Evolutionary conservation across 805 yeast species (phyloP).

Genomic region (Candida caryicola): DNA sequence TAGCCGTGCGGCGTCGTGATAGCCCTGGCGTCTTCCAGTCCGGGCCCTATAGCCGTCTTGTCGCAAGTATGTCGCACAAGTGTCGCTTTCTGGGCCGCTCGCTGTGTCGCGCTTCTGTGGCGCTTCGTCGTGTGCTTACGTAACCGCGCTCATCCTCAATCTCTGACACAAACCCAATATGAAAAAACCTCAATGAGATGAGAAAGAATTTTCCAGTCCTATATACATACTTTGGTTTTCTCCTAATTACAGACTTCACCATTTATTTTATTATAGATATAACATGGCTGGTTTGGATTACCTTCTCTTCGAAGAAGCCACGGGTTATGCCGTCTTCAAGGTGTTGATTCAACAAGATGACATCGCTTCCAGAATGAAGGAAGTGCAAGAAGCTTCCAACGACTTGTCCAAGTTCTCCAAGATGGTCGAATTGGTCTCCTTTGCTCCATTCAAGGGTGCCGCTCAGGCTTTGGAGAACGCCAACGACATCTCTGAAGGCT

Average conservation of each 20-base stretch:
- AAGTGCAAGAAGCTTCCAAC: slow-evolving; percentile 86
- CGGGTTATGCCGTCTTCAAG: slow-evolving; percentile 96
- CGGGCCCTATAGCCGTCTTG: too few species aligned
- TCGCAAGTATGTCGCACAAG: too few species aligned
- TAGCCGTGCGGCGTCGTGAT: too few species aligned
- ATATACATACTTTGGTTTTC: background rate
- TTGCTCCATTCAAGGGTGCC: slow-evolving; percentile 98
- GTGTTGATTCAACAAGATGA: slow-evolving; percentile 92
- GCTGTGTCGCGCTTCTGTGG: too few species aligned
- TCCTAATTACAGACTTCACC: background rate
- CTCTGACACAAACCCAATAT: slow-evolving; percentile 5
- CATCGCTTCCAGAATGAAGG: slow-evolving; percentile 85
- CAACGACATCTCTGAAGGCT: slow-evolving; percentile 95
- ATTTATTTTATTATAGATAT: slow-evolving; percentile 4
- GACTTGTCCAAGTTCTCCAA: slow-evolving; percentile 88
- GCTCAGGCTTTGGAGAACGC: slow-evolving; percentile 99
- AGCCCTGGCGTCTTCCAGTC: too few species aligned
- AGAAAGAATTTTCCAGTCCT: slow-evolving; percentile 15
- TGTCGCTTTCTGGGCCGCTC: too few species aligned
- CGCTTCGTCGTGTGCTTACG: background rate
- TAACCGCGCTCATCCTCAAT: background rate
- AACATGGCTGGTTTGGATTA: slow-evolving; percentile 56
- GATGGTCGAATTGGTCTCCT: slow-evolving; percentile 87
- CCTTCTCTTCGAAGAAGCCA: slow-evolving; percentile 95
- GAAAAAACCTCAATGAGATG: slow-evolving; percentile 12